Evolutionary conservation across 179 eudicot species (phyloP).

Genomic region (Silene noctiflora): DNA sequence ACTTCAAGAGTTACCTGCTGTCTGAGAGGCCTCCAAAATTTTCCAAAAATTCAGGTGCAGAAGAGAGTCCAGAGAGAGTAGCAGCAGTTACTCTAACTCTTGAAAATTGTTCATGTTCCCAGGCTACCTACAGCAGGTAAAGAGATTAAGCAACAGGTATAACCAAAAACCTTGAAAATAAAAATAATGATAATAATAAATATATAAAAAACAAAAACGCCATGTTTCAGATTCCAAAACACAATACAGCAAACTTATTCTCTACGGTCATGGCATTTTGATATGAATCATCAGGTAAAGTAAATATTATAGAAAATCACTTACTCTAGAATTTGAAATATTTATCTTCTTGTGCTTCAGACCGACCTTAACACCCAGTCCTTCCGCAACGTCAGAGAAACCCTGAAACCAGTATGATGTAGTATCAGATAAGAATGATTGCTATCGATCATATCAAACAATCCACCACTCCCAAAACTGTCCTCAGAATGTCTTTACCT

Average conservation of each 20-base stretch:
- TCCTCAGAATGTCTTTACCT: slow-evolving; percentile 36
- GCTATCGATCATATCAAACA: slow-evolving; percentile 12
- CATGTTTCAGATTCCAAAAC: slow-evolving; percentile 3
- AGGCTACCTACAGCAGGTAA: slow-evolving; percentile 75
- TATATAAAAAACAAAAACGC: neutral
- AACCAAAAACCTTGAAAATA: slow-evolving; percentile 9
- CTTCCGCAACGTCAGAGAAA: slow-evolving; percentile 68
- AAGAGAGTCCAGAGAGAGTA: slow-evolving; percentile 75
- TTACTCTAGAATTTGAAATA: slow-evolving; percentile 90
- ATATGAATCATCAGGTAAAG: neutral
- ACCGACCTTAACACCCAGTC: slow-evolving; percentile 71
- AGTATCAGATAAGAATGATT: slow-evolving; percentile 16
- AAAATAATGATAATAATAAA: too few relatives aligned
- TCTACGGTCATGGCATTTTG: neutral
- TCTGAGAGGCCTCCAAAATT: slow-evolving; percentile 73
- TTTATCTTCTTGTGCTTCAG: slow-evolving; percentile 97
- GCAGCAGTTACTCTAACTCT: slow-evolving; percentile 89
- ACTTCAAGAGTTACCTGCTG: slow-evolving; percentile 52
- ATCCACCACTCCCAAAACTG: neutral
- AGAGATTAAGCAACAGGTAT: slow-evolving; percentile 35
- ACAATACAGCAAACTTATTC: neutral
- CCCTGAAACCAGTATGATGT: slow-evolving; percentile 46
- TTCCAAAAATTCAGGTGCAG: slow-evolving; percentile 79
- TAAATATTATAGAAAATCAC: slow-evolving; percentile 22
- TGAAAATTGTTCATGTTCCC: slow-evolving; percentile 99